phyloP scores from a whole-genome alignment of 1,284 basidiomycete species.

The Apiotrichum porosum region DNA sequence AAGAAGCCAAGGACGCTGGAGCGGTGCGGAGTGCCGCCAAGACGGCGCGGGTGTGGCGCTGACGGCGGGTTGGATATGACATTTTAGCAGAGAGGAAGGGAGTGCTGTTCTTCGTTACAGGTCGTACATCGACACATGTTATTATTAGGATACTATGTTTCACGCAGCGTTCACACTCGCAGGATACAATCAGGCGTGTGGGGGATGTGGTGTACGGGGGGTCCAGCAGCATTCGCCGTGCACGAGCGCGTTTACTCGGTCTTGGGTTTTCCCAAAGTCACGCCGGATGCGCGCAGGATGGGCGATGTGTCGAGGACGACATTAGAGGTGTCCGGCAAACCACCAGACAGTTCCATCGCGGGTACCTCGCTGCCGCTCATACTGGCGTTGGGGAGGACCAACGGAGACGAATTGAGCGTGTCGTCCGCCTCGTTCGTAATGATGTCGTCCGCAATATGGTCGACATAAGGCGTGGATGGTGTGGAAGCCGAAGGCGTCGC shows the following conservation, averaged over 20 bases:
- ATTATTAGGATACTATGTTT: not conserved
- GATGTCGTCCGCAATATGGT: not conserved
- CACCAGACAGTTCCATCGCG: conserved; percentile 4
- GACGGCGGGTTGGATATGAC: too few species aligned
- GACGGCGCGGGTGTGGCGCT: too few species aligned
- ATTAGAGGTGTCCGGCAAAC: conserved; percentile 15
- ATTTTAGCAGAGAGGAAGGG: too few species aligned
- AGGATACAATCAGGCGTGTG: too few species aligned
- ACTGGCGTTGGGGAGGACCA: conserved; percentile 36
- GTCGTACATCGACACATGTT: not conserved
- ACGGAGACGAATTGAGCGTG: conserved; percentile 32
- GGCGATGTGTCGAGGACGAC: conserved; percentile 24
- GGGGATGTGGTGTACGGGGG: too few species aligned
- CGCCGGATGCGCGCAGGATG: conserved; percentile 8
- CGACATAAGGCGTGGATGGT: conserved; percentile 8
- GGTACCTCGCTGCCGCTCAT: too few species aligned
- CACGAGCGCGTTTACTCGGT: conserved; percentile 1
- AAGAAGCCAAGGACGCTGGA: too few species aligned
- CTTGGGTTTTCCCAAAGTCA: conserved; percentile 14
- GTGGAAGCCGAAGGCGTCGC: conserved; percentile 7
- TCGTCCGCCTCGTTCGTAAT: not conserved
- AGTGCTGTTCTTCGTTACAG: too few species aligned
- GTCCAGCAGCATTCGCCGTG: too few species aligned
- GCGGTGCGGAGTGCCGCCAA: too few species aligned
- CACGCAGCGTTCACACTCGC: not conserved